Evolutionary conservation across 352 stramenopile species (phyloP).

Genomic region (Pythium rhizo-oryzae): DNA sequence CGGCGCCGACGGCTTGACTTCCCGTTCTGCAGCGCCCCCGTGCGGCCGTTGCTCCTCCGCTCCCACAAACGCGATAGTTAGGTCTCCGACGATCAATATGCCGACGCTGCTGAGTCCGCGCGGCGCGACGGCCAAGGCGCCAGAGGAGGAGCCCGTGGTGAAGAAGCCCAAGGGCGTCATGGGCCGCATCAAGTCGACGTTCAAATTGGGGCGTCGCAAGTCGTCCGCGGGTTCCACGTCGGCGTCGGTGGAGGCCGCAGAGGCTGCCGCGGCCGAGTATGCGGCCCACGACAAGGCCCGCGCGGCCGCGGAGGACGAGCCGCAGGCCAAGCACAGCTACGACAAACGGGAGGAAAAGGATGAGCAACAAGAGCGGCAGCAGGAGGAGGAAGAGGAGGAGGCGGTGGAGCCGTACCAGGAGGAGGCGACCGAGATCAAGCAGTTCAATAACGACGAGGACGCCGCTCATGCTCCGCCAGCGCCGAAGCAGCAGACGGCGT

Average conservation of each 20-base stretch:
- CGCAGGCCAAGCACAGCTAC: conserved; percentile 26
- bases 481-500: background rate
- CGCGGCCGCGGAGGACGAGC: conserved; percentile 20
- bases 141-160: conserved; percentile 21
- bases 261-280: background rate
- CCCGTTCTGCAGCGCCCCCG: conserved; percentile 10
- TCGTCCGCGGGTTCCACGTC: conserved; percentile 33
- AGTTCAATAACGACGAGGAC: conserved; percentile 19
- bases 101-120: conserved; percentile 40
- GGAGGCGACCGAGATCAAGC: conserved; percentile 16
- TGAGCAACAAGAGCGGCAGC: background rate
- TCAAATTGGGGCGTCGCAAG: conserved; percentile 52
- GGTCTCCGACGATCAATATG: conserved; percentile 12
- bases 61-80: too few species aligned
- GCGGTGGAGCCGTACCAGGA: conserved; percentile 1
- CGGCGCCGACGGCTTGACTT: conserved; percentile 12
- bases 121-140: conserved; percentile 6
- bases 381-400: conserved; percentile 15
- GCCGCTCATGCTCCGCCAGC: background rate
- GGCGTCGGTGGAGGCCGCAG: background rate
- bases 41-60: too few species aligned
- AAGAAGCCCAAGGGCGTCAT: conserved; percentile 71
- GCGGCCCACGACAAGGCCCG: conserved; percentile 33
- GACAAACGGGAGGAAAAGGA: conserved; percentile 17
- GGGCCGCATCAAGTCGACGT: conserved; percentile 69